These are phyloP conservation scores for Saccharum hybrid DNA, from an alignment of 202 grass and related monocot genomes.

Conservation along the genomic window DNA sequence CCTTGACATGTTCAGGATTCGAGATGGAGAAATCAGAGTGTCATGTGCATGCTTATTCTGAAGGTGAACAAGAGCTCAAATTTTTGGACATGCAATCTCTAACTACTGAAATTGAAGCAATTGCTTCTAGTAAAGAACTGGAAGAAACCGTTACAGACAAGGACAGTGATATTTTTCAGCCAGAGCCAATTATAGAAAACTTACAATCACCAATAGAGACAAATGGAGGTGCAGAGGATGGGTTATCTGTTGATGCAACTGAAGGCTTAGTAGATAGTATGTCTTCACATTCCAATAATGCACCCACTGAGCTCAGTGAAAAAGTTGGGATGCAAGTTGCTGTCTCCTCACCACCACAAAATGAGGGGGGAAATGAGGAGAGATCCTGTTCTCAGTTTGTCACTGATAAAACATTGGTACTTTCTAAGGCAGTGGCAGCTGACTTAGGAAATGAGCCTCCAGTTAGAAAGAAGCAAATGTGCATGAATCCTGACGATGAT, in stretches of 20 bases:
- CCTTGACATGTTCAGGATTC: conserved; percentile 53
- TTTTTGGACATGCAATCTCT: conserved; percentile 59
- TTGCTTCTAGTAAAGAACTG: conserved; percentile 42
- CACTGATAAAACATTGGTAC: conserved; percentile 4
- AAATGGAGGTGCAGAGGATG: conserved; percentile 22
- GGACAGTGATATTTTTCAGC: conserved; percentile 37
- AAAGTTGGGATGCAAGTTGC: conserved; percentile 6
- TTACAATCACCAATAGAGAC: conserved; percentile 20
- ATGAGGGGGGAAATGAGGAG: not conserved
- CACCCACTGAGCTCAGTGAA: conserved; percentile 29
- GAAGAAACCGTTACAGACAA: conserved; percentile 39
- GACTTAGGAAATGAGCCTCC: conserved; percentile 22
- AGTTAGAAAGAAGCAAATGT: conserved; percentile 22
- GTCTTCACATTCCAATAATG: conserved; percentile 29
- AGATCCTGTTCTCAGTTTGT: conserved; percentile 16
- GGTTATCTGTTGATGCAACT: conserved; percentile 20
- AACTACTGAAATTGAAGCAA: conserved; percentile 48
- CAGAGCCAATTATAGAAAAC: conserved; percentile 41
- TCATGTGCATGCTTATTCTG: conserved; percentile 31
- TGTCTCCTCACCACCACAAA: conserved; percentile 20
- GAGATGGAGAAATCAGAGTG: conserved; percentile 54
- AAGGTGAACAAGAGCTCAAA: conserved; percentile 38
- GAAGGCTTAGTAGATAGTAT: conserved; percentile 36
- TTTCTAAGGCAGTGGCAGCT: conserved; percentile 25
- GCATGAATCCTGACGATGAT: conserved; percentile 28